phyloP scores from a whole-genome alignment of 108 stramenopile genomes.

The Aurantiochytrium sp. region DNA sequence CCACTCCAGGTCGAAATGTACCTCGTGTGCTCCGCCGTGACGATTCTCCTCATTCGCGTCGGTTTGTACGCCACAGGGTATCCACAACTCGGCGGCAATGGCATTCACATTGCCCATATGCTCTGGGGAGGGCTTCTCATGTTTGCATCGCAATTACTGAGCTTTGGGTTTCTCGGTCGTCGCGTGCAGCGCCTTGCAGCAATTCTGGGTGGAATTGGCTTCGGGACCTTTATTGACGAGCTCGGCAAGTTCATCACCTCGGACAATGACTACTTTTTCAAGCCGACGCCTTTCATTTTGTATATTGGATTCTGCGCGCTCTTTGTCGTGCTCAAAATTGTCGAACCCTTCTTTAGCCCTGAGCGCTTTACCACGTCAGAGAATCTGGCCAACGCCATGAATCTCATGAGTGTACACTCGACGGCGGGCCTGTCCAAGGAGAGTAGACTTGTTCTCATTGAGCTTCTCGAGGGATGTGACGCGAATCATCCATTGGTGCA shows the following conservation, averaged over 20 bases:
- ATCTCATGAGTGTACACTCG: not conserved
- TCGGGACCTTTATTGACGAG: conserved; percentile 4
- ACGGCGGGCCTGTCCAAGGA: conserved; percentile 2
- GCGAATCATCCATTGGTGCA: not conserved
- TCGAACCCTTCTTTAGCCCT: not conserved
- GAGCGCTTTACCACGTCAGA: not conserved
- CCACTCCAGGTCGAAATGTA: conserved; percentile 11
- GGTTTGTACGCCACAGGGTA: not conserved
- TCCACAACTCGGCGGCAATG: not conserved
- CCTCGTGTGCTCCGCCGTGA: not conserved
- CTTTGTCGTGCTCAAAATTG: not conserved
- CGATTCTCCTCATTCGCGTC: not conserved
- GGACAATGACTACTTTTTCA: conserved; percentile 18
- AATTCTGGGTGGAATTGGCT: not conserved
- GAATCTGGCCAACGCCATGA: conserved; percentile 11
- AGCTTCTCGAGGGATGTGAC: not conserved
- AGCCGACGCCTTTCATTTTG: not conserved
- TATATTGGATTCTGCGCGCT: conserved; percentile 8
- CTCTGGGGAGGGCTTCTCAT: conserved; percentile 12
- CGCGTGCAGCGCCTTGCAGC: not conserved
- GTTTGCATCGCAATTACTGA: not conserved
- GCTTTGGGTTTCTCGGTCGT: not conserved
- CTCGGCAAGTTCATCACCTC: conserved; percentile 15
- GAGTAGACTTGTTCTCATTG: not conserved
- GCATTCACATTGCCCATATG: conserved; percentile 11